Percentiles rank a stretch among this genome's conserved stretches.
Conservation (phyloP, 2,329 filamentous ascomycete genomes). For the Aspergillus tamarii region DNA sequence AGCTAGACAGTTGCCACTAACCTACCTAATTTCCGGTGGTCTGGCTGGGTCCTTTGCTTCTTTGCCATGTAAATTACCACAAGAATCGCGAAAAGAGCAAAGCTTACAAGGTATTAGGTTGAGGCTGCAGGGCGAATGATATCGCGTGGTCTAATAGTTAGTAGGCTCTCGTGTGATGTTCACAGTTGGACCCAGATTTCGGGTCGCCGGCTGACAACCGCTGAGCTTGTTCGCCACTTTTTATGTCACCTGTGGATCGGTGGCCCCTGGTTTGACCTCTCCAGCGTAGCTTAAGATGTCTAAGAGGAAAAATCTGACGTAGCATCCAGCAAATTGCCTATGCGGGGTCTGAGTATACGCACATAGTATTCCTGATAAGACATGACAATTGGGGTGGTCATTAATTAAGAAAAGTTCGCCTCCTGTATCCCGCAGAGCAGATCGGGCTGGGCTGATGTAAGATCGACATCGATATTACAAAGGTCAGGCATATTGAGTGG, state of each 20-base stretch:
- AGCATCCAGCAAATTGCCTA: neutral
- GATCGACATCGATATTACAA: neutral
- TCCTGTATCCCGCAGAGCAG: neutral
- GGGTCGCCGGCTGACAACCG: neutral
- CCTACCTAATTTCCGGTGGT: neutral
- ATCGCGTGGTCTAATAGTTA: neutral
- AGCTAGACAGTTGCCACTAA: neutral
- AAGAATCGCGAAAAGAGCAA: neutral
- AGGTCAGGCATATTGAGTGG: neutral
- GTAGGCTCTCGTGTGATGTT: neutral
- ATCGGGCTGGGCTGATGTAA: neutral
- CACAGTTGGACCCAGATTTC: neutral
- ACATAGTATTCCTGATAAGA: neutral
- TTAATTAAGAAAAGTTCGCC: neutral
- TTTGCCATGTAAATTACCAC: neutral
- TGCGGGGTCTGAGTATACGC: neutral
- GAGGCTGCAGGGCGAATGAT: neutral
- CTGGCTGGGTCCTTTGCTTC: neutral
- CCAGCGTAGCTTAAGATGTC: too few species aligned
- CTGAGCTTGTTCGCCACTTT: neutral
- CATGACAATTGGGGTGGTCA: neutral
- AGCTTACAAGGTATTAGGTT: slow-evolving; percentile 1
- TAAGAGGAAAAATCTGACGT: neutral
- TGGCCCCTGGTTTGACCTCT: neutral
- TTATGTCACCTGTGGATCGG: neutral